Evolutionary conservation across 2,329 filamentous ascomycete species (phyloP), one percentile per base, ranked within the genome.

Genomic region (Fusarium compactum): DNA sequence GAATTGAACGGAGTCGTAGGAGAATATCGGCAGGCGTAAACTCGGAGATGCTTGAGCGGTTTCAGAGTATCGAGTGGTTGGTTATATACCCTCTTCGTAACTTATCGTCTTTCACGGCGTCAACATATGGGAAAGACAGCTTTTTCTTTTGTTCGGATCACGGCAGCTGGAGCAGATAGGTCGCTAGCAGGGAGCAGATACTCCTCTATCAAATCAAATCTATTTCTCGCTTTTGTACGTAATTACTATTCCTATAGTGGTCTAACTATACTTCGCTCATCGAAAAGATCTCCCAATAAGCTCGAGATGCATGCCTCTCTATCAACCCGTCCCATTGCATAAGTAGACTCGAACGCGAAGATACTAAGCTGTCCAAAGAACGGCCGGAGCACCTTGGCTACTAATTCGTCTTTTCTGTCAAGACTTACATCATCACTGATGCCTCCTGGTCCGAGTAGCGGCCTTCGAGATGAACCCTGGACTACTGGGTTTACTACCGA

Each of bases 321-420:
- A 78, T 97, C 93, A 27, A 92, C 81, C 44, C 80, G 80, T 38
- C 89, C 90, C 90, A 98, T 95, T 18, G 91, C 90, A 79, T 99
- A 99, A 58, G 92, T 95, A 67, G 91, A 92, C 83, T 99, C 96
- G 81, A 98, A 99, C 0, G 93, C 91, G 78, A 91, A 93, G 76
- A 99, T 98, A 78, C 95, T 98, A 69, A 99, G 82, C 78, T 97
- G 92, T 16, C 91, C 92, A 77, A 98, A 94, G 81, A 98, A 98
- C 0, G 95, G 95, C 72, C 92, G 86, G 67, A 98, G 81, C 15
- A 98, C 87, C 77, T 91, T 91, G 62, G 90, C 89, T 8, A 96
- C 88, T 62, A 98, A 81, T 79, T 91, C 89, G 56, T 91, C 89
- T 74, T 85, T 88, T 68, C 86, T 84, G 68, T 92, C 90, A 40